A percentile compares a stretch with the other conserved stretches of the same genome.
Conservation (phyloP, 2,329 filamentous ascomycete species). For the Claviceps cyperi region DNA sequence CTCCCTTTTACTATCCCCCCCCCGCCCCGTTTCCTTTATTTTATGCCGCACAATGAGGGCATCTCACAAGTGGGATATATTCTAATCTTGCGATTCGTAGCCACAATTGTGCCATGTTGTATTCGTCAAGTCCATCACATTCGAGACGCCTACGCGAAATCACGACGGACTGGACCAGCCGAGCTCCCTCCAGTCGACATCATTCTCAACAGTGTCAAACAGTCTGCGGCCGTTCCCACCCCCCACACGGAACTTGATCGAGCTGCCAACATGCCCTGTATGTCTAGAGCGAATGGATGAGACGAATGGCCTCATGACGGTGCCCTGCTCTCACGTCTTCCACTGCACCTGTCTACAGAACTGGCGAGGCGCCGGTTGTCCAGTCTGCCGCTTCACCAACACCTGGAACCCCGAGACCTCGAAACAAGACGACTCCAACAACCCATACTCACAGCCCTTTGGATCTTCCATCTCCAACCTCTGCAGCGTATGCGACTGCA, state of each 20-base stretch:
- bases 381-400: slow-evolving; percentile 80
- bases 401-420: slow-evolving; percentile 18
- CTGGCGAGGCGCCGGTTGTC: slow-evolving; percentile 88
- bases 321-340: slow-evolving; percentile 94
- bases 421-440: slow-evolving; percentile 28
- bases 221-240: slow-evolving; percentile 46
- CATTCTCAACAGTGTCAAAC: slow-evolving; percentile 24
- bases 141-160: slow-evolving; percentile 46
- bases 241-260: slow-evolving; percentile 68
- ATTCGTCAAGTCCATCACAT: slow-evolving; percentile 83
- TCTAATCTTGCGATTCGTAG: slow-evolving; percentile 21
- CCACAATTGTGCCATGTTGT: slow-evolving; percentile 91
- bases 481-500: slow-evolving; percentile 67
- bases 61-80: background rate
- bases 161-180: slow-evolving; percentile 41
- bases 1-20: background rate
- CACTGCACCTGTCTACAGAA: slow-evolving; percentile 93
- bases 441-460: slow-evolving; percentile 40
- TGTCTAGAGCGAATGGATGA: slow-evolving; percentile 98
- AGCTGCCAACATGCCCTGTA: slow-evolving; percentile 89
- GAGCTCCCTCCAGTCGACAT: slow-evolving; percentile 27
- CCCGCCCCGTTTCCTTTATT: background rate
- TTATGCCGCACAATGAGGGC: background rate
- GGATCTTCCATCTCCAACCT: slow-evolving; percentile 49
- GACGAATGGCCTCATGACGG: slow-evolving; percentile 85